Percentiles rank a stretch among this genome's conserved stretches.
These are phyloP conservation scores for Geotrichum carabidarum DNA, from an alignment of 1,139 yeast genomes.

Conservation along the genomic window DNA sequence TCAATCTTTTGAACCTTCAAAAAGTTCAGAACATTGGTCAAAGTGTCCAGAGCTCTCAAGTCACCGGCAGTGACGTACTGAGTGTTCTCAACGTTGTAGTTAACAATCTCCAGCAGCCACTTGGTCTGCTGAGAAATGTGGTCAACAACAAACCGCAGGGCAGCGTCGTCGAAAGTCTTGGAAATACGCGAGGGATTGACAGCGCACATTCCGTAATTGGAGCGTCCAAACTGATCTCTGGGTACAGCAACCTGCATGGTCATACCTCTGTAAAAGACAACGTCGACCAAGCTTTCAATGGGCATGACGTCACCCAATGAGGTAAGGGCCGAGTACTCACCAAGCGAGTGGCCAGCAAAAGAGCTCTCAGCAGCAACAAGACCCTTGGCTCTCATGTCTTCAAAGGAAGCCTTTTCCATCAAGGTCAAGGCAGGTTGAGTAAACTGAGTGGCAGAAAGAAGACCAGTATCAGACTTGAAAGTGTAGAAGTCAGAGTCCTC, in stretches of 20 bases:
- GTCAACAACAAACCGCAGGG: constrained; percentile 89
- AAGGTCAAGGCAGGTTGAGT: constrained; percentile 98
- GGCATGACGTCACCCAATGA: constrained; percentile 99
- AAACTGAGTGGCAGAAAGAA: constrained; percentile 95
- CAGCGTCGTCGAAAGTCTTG: constrained; percentile 84
- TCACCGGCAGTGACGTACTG: constrained; percentile 99
- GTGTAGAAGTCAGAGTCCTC: constrained; percentile 78
- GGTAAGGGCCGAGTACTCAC: constrained; percentile 96
- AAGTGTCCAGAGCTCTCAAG: constrained; percentile 85
- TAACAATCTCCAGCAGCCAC: constrained; percentile 96
- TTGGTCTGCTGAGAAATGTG: constrained; percentile 75
- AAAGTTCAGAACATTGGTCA: constrained; percentile 88
- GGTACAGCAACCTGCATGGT: constrained; percentile 99
- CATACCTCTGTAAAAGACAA: constrained; percentile 99
- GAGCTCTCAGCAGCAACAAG: constrained; percentile 88
- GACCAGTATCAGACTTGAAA: constrained; percentile 89
- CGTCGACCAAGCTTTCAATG: constrained; percentile 93
- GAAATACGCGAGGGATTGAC: constrained; percentile 93
- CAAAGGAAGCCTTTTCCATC: constrained; percentile 99
- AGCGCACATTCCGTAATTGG: constrained; percentile 99
- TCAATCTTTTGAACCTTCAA: constrained; percentile 91
- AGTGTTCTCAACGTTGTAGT: constrained; percentile 95
- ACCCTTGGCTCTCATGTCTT: constrained; percentile 94
- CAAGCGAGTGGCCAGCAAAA: constrained; percentile 98
- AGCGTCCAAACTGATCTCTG: constrained; percentile 89